These are phyloP conservation scores for Annulohypoxylon nitens DNA, from an alignment of 495 filamentous ascomycete genomes.

Conservation along the genomic window DNA sequence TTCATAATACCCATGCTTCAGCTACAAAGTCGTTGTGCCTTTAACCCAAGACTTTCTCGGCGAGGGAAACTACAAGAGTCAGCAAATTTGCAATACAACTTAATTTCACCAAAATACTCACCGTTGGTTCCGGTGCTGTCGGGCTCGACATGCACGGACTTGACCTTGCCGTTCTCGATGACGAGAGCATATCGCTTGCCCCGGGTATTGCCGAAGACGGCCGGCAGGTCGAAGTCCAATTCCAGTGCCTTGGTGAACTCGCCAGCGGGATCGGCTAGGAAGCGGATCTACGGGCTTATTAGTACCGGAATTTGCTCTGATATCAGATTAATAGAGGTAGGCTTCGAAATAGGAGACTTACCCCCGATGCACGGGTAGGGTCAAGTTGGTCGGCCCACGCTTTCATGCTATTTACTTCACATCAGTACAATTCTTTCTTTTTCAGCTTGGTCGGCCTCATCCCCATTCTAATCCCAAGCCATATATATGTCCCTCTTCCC, in stretches of 20 bases:
- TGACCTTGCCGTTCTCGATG: slow-evolving; percentile 82
- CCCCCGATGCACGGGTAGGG: slow-evolving; percentile 75
- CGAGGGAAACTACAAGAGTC: slow-evolving; percentile 68
- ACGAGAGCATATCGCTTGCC: slow-evolving; percentile 91
- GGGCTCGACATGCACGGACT: slow-evolving; percentile 82
- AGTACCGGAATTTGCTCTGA: neutral
- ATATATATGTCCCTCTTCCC: neutral
- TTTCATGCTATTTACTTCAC: slow-evolving; percentile 73
- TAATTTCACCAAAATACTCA: slow-evolving; percentile 61
- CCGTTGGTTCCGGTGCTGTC: slow-evolving; percentile 92
- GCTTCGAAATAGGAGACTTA: slow-evolving; percentile 61
- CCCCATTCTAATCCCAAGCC: neutral
- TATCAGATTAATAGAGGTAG: neutral
- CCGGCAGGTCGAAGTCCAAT: slow-evolving; percentile 81
- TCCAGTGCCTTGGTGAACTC: slow-evolving; percentile 88
- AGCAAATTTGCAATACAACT: slow-evolving; percentile 3
- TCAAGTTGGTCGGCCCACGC: slow-evolving; percentile 84
- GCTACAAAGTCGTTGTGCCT: neutral
- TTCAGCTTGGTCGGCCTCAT: neutral
- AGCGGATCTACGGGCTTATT: slow-evolving; percentile 70
- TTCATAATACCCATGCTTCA: neutral
- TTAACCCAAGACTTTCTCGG: slow-evolving; percentile 78
- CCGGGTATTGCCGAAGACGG: slow-evolving; percentile 87
- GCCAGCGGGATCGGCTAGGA: slow-evolving; percentile 88
- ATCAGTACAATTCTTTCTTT: neutral